phyloP scores from a whole-genome alignment of 192 early-diverging fungal species.

The Rhizoclosmatium globosum region DNA sequence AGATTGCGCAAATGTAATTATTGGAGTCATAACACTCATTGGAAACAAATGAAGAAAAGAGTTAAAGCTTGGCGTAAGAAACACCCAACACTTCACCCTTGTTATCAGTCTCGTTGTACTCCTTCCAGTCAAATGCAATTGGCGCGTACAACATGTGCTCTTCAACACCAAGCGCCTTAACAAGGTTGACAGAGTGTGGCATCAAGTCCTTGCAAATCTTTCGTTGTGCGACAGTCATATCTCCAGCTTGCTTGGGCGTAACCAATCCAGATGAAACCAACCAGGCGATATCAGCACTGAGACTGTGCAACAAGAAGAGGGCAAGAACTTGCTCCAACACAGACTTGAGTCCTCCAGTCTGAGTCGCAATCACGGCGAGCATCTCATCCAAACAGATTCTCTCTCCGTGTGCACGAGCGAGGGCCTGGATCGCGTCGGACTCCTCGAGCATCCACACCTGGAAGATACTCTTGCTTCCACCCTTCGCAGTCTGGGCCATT shows the following conservation, averaged over 20 bases:
- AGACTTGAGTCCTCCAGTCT: conserved; percentile 40
- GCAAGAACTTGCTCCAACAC: conserved; percentile 9
- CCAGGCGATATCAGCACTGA: conserved; percentile 62
- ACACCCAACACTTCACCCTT: conserved; percentile 55
- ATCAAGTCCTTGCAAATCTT: conserved; percentile 61
- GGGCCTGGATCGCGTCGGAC: conserved; percentile 72
- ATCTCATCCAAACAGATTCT: conserved; percentile 70
- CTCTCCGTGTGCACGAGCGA: conserved; percentile 73
- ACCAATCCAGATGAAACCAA: conserved; percentile 61
- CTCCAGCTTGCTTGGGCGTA: conserved; percentile 54
- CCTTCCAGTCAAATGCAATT: conserved; percentile 74
- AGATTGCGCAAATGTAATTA: too few species aligned
- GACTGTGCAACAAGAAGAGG: conserved; percentile 32
- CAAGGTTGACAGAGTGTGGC: conserved; percentile 57
- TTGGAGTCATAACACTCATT: too few species aligned
- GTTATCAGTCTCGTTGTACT: conserved; percentile 73
- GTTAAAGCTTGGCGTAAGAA: neutral
- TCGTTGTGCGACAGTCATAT: conserved; percentile 52
- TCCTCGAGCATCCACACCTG: conserved; percentile 83
- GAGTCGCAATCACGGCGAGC: conserved; percentile 44
- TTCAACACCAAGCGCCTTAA: conserved; percentile 68
- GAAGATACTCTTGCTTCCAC: conserved; percentile 58
- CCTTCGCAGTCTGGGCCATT: conserved; percentile 56
- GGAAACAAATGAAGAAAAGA: neutral
- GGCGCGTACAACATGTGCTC: conserved; percentile 71